Percentiles rank a stretch among this genome's conserved stretches.
Evolutionary conservation across 441 rosid genomes (phyloP).

Genomic region (Dalechampia spathulata): DNA sequence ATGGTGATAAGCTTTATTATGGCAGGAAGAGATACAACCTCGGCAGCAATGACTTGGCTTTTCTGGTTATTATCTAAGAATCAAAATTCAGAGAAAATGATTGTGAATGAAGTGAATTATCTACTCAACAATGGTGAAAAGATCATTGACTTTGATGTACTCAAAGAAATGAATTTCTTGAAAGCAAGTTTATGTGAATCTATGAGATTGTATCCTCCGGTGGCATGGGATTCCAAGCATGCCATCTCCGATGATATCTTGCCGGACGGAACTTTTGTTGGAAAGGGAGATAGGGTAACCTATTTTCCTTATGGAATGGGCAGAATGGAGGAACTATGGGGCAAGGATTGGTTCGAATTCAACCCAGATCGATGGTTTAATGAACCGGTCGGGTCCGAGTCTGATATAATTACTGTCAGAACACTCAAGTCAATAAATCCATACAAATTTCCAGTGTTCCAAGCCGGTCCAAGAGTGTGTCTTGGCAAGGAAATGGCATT

Average conservation of each 20-base stretch:
- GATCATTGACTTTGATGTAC: slow-evolving; percentile 33
- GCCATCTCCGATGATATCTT: slow-evolving; percentile 44
- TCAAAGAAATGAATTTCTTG: slow-evolving; percentile 49
- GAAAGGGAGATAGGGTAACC: slow-evolving; percentile 65
- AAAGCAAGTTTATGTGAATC: slow-evolving; percentile 76
- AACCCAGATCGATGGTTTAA: slow-evolving; percentile 67
- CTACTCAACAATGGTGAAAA: slow-evolving; percentile 17
- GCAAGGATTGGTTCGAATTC: slow-evolving; percentile 47
- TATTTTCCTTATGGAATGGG: slow-evolving; percentile 87
- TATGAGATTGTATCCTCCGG: slow-evolving; percentile 82
- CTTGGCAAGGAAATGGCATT: slow-evolving; percentile 80
- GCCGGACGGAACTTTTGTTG: slow-evolving; percentile 60
- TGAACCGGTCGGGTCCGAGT: slow-evolving; percentile 14
- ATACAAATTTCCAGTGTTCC: slow-evolving; percentile 66
- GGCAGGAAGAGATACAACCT: slow-evolving; percentile 84
- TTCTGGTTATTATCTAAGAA: slow-evolving; percentile 59
- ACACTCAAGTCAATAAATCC: slow-evolving; percentile 40
- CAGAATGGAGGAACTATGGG: slow-evolving; percentile 77
- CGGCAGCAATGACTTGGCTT: slow-evolving; percentile 87
- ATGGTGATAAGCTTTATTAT: slow-evolving; percentile 69
- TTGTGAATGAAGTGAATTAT: slow-evolving; percentile 28
- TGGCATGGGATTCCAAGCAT: slow-evolving; percentile 86
- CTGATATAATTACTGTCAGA: neutral
- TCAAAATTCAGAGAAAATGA: slow-evolving; percentile 21
- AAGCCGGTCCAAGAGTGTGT: slow-evolving; percentile 77